These are phyloP conservation scores for Annulohypoxylon nitens DNA, from an alignment of 495 filamentous ascomycete species.

Conservation along the genomic window DNA sequence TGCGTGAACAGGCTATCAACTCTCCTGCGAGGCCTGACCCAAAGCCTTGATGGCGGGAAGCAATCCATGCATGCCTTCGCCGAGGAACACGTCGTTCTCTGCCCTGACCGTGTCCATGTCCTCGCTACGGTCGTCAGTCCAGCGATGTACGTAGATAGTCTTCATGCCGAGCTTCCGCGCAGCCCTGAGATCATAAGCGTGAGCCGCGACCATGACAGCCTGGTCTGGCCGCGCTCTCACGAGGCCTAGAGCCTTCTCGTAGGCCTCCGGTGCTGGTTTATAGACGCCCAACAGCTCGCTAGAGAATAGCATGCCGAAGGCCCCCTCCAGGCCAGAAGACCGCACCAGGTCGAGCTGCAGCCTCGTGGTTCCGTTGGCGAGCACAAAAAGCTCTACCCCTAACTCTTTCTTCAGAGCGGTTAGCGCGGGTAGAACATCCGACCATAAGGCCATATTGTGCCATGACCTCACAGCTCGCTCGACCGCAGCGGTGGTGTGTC, in stretches of 20 bases:
- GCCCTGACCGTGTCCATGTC: constrained; percentile 59
- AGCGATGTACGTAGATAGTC: constrained; percentile 65
- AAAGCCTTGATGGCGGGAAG: constrained; percentile 30
- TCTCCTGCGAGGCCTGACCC: constrained; percentile 7
- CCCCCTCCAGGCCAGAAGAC: constrained; percentile 57
- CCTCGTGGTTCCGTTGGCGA: constrained; percentile 68
- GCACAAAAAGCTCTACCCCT: constrained; percentile 58
- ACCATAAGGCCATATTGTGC: constrained; percentile 64
- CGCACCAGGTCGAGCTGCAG: constrained; percentile 65
- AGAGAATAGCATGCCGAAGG: constrained; percentile 66
- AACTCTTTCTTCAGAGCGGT: constrained; percentile 32
- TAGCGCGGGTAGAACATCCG: constrained; percentile 55
- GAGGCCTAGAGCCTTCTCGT: constrained; percentile 60
- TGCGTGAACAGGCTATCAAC: constrained; percentile 10
- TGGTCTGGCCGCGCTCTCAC: constrained; percentile 61
- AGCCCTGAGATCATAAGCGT: constrained; percentile 66
- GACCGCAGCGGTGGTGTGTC: constrained; percentile 1
- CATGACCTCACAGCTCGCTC: constrained; percentile 51
- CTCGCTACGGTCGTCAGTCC: constrained; percentile 67
- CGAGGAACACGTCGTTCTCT: constrained; percentile 64
- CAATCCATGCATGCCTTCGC: constrained; percentile 54
- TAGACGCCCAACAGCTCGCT: constrained; percentile 64
- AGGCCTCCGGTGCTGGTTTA: constrained; percentile 62
- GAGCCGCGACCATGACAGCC: constrained; percentile 66
- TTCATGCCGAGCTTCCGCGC: constrained; percentile 62